These are phyloP conservation scores for Brettanomyces nanus DNA, from an alignment of 805 yeast genomes.

Conservation along the genomic window DNA sequence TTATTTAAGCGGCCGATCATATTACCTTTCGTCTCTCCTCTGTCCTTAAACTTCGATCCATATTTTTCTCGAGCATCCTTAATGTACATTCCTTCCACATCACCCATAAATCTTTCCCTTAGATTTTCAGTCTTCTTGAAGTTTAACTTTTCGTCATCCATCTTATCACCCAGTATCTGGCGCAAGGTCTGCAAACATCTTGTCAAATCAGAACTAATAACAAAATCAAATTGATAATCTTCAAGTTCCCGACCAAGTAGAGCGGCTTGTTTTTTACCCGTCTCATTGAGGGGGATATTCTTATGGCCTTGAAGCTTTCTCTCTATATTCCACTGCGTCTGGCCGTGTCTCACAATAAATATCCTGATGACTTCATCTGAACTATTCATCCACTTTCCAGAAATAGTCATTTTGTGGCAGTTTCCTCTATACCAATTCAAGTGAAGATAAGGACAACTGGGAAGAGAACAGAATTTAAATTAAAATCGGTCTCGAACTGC, in stretches of 20 bases:
- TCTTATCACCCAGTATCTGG: conserved; percentile 28
- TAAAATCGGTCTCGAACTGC: too few species aligned
- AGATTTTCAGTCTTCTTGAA: conserved; percentile 32
- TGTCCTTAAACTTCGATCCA: conserved; percentile 51
- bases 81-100: conserved; percentile 66
- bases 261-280: conserved; percentile 55
- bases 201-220: conserved; percentile 43
- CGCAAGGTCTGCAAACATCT: conserved; percentile 56
- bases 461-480: too few species aligned
- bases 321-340: conserved; percentile 62
- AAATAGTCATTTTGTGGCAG: neutral
- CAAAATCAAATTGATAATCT: conserved; percentile 33
- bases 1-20: conserved; percentile 41
- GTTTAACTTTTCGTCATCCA: conserved; percentile 5
- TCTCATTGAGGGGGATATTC: conserved; percentile 54
- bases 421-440: too few species aligned
- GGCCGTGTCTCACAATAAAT: conserved; percentile 76
- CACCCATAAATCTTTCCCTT: conserved; percentile 76
- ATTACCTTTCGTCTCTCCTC: conserved; percentile 51
- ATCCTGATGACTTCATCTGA: conserved; percentile 21
- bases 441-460: too few species aligned
- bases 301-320: conserved; percentile 75
- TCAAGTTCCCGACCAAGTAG: conserved; percentile 40
- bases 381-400: neutral
- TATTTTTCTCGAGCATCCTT: conserved; percentile 52